phyloP scores from a whole-genome alignment of 2,329 filamentous ascomycete species.

The Fusarium torulosum region DNA sequence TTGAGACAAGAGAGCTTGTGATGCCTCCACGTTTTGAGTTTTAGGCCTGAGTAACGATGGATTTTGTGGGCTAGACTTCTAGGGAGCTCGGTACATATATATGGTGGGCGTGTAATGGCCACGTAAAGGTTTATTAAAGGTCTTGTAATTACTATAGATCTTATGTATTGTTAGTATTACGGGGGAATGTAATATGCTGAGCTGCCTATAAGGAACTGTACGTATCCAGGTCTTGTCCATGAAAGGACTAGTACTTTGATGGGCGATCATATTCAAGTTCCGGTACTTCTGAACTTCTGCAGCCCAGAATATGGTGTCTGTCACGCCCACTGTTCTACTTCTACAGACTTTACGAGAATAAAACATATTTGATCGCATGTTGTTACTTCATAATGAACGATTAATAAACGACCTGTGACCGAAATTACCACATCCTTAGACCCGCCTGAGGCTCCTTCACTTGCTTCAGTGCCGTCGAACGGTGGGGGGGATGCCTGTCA shows the following conservation, averaged over 20 bases:
- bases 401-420: neutral
- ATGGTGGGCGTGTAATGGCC: too few species aligned
- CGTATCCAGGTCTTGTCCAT: neutral
- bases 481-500: conserved; percentile 27
- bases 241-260: conserved; percentile 11
- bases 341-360: neutral
- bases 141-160: too few species aligned
- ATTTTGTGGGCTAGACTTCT: neutral
- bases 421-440: conserved; percentile 8
- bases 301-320: too few species aligned
- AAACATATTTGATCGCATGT: too few species aligned
- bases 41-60: conserved; percentile 5
- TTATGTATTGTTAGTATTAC: too few species aligned
- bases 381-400: too few species aligned
- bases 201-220: too few species aligned
- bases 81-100: neutral
- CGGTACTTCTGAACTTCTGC: neutral
- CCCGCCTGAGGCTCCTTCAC: conserved; percentile 17
- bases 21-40: conserved; percentile 20
- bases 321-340: neutral
- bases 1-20: conserved; percentile 18
- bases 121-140: too few species aligned
- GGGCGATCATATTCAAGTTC: conserved; percentile 5
- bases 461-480: conserved; percentile 13
- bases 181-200: too few species aligned